phyloP scores from a whole-genome alignment of 345 rosid species.

The Limnanthes douglasii region DNA sequence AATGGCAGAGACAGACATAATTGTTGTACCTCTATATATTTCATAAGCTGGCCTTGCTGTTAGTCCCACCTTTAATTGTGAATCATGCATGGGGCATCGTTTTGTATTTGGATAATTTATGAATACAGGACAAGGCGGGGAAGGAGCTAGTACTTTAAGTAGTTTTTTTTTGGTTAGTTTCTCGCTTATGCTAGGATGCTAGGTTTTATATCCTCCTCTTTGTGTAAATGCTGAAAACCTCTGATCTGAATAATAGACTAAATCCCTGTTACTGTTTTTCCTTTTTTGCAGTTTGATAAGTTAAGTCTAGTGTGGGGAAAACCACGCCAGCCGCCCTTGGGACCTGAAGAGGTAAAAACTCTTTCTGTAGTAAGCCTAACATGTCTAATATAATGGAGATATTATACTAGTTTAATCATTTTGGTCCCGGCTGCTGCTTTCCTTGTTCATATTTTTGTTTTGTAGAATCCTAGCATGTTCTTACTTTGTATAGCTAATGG shows the following conservation, averaged over 20 bases:
- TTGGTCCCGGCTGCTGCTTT: too few relatives aligned
- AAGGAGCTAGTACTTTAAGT: too few relatives aligned
- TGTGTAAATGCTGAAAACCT: background rate
- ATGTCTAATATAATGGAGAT: too few relatives aligned
- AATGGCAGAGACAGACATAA: background rate
- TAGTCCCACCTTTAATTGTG: background rate
- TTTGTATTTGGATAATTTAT: background rate
- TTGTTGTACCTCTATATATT: background rate
- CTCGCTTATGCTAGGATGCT: background rate
- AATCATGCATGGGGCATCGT: background rate
- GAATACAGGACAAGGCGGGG: too few relatives aligned
- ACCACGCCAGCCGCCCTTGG: slow-evolving; percentile 71
- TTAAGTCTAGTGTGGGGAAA: slow-evolving; percentile 79
- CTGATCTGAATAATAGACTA: too few relatives aligned
- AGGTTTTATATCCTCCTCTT: background rate
- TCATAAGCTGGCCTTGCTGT: background rate
- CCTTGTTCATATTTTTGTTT: too few relatives aligned
- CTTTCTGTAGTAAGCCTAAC: slow-evolving; percentile 1
- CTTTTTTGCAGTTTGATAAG: slow-evolving; percentile 58
- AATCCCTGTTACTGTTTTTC: slow-evolving; percentile 3
- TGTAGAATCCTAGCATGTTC: too few relatives aligned
- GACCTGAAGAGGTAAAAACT: slow-evolving; percentile 47
- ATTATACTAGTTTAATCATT: too few relatives aligned
- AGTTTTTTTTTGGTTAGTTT: too few relatives aligned
- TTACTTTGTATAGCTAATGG: too few relatives aligned